Conservation (phyloP, 176 grass and related monocot genomes). For the Hordeum marinum region DNA sequence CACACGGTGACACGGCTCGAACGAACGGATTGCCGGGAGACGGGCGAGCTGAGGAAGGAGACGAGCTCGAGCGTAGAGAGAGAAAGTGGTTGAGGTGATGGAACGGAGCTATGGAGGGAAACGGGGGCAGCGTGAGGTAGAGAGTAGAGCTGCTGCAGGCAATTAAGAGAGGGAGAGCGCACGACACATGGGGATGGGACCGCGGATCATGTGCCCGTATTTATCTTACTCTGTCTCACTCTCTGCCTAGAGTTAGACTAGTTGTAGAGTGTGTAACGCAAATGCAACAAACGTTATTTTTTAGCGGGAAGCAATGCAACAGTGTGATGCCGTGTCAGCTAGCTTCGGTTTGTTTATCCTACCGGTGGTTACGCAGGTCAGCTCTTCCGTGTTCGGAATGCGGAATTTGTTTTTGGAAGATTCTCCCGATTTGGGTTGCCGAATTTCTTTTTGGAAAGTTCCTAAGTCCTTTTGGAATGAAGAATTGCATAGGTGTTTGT, state of each 20-base stretch:
- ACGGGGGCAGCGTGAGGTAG: background rate
- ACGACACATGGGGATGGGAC: slow-evolving; percentile 22
- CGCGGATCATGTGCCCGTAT: slow-evolving; percentile 37
- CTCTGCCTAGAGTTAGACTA: background rate
- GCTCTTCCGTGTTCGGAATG: background rate
- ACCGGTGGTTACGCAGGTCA: background rate
- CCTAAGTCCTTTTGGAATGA: background rate
- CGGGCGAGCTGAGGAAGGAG: background rate
- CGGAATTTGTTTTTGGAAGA: background rate
- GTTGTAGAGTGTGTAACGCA: background rate
- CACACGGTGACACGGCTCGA: background rate
- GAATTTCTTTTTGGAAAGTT: background rate
- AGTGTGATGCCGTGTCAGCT: background rate
- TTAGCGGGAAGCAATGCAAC: background rate
- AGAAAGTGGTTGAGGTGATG: slow-evolving; percentile 11
- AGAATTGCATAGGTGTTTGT: background rate
- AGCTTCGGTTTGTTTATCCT: background rate
- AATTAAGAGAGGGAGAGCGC: background rate
- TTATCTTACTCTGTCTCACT: slow-evolving; percentile 29
- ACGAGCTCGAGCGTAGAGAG: background rate
- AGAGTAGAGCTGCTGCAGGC: slow-evolving; percentile 6
- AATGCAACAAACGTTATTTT: background rate
- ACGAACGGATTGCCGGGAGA: background rate
- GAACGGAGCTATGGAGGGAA: background rate
- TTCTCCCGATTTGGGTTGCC: background rate